Evolutionary conservation across 441 rosid genomes (phyloP), one percentile per base, ranked within the genome.

Genomic region (Capsella rubella): DNA sequence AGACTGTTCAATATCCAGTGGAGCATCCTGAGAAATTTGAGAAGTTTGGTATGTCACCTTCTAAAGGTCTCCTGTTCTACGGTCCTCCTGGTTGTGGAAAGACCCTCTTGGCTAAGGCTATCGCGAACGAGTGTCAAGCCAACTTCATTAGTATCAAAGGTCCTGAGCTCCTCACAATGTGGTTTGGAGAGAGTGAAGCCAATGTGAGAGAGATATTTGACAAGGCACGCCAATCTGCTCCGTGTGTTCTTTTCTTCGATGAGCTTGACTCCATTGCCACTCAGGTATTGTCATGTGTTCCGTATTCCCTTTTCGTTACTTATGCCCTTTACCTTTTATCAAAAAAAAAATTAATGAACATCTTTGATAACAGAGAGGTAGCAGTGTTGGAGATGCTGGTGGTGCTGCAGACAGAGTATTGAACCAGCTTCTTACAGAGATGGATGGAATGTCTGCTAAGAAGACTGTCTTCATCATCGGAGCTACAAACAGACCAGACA

Each of bases 141-240:
- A 85, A 85, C 77, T 85, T 85, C 74, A 80, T 83, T 58, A 85
- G 89, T 63, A 79, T 85, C 73, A 85, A 85, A 47, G 89, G 89
- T 35, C 87, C 87, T 2, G 87, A 85, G 75, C 74, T 85, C 40
- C 82, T 86, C 25, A 86, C 87, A 8, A 86, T 82, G 87, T 86
- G 87, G 87, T 86, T 86, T 70, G 87, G 90, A 42, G 90, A 86
- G 61, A 84, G 90, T 71, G 90, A 86, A 71, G 90, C 90, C 4
- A 84, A 86, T 54, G 89, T 84, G 21, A 68, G 87, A 55, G 89
- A 85, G 53, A 85, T 85, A 37, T 85, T 85, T 31, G 89, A 86
- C 83, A 86, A 86, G 82, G 90, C 90, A 8, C 80, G 85, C 18
- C 86, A 82, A 14, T 86, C 90, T 14, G 90, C 90, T 69, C 86